A percentile compares a stretch with the other conserved stretches of the same genome.
These are phyloP conservation scores for Solanum sejunctum DNA, from an alignment of 257 asterid species.

Conservation along the genomic window DNA sequence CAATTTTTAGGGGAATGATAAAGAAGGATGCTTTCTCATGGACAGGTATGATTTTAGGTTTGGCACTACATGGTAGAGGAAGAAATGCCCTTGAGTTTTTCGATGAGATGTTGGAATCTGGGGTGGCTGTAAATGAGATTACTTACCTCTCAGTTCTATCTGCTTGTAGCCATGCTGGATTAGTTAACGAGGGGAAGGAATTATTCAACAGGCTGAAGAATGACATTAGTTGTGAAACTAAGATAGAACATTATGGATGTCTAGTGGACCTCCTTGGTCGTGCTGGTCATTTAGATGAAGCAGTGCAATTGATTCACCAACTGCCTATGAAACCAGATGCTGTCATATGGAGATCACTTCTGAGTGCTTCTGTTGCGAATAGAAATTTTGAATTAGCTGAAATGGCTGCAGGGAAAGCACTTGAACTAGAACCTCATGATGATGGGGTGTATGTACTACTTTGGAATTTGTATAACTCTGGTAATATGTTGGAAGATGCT, in stretches of 20 bases:
- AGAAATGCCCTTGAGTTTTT: conserved; percentile 41
- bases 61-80: conserved; percentile 64
- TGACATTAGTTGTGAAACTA: conserved; percentile 21
- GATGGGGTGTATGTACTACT: conserved; percentile 61
- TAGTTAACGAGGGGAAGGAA: conserved; percentile 56
- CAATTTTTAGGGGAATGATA: conserved; percentile 30
- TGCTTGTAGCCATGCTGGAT: conserved; percentile 70
- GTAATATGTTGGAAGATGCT: conserved; percentile 48
- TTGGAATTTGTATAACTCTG: conserved; percentile 40
- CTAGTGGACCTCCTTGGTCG: conserved; percentile 70
- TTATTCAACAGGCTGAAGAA: conserved; percentile 25
- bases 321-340: conserved; percentile 77
- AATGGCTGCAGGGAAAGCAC: conserved; percentile 37
- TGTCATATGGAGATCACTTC: conserved; percentile 62
- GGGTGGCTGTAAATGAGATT: conserved; percentile 45
- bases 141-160: conserved; percentile 57
- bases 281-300: conserved; percentile 52
- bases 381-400: conserved; percentile 55
- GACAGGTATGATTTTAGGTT: conserved; percentile 61
- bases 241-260: conserved; percentile 62
- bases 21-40: conserved; percentile 58
- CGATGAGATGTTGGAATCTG: conserved; percentile 46
- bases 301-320: conserved; percentile 23
- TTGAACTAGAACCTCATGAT: conserved; percentile 51
- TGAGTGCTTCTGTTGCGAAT: conserved; percentile 36